phyloP scores from a whole-genome alignment of 371 early-diverging fungal species.

The Sporodiniella umbellata region DNA sequence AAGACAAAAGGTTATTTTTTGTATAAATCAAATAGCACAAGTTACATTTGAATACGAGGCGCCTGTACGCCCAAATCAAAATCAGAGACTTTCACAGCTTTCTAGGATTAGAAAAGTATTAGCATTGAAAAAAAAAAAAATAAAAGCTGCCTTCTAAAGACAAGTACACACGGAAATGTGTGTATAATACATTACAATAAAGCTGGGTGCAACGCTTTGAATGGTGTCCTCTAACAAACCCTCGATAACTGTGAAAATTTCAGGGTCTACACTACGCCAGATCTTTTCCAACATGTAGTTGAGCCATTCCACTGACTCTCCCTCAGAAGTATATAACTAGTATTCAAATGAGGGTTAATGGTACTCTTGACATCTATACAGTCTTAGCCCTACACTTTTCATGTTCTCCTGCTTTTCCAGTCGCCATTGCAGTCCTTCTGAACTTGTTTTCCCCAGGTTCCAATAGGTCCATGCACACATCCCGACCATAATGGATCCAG shows the following conservation, averaged over 20 bases:
- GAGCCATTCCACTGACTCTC: constrained; percentile 46
- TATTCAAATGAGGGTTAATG: not conserved
- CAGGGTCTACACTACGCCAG: constrained; percentile 42
- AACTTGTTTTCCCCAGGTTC: constrained; percentile 20
- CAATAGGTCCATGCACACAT: constrained; percentile 28
- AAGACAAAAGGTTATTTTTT: constrained; percentile 4
- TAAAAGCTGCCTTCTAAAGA: no score
- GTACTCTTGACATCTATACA: no score
- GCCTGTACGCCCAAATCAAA: constrained; percentile 48
- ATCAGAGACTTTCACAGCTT: constrained; percentile 35
- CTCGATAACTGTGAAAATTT: constrained; percentile 29
- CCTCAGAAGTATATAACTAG: constrained; percentile 40
- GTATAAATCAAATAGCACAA: no score
- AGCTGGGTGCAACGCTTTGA: constrained; percentile 24
- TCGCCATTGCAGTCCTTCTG: constrained; percentile 31
- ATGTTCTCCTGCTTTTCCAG: constrained; percentile 30
- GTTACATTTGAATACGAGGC: constrained; percentile 43
- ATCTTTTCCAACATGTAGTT: constrained; percentile 41
- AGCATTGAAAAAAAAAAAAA: no score
- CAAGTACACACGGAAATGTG: not conserved
- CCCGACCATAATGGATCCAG: constrained; percentile 12
- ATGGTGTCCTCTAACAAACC: constrained; percentile 37
- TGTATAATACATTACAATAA: constrained; percentile 26
- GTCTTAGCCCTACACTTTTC: constrained; percentile 38
- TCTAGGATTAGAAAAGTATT: constrained; percentile 17